A percentile compares a stretch with the other conserved stretches of the same genome.
Evolutionary conservation across 306 rosid genomes (phyloP).

Genomic region (Mucuna pruriens): DNA sequence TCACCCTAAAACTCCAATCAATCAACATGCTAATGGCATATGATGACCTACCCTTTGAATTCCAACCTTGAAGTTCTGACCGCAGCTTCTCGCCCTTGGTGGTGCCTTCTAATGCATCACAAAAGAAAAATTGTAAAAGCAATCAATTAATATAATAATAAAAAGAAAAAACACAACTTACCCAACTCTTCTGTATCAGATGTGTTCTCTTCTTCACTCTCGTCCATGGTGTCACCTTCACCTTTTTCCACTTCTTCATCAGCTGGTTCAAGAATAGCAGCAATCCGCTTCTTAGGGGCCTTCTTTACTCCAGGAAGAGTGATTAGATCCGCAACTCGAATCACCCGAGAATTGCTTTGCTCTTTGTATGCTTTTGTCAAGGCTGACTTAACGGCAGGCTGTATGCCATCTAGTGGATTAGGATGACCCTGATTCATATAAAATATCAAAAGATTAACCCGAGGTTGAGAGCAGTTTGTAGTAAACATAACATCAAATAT

Average conservation of each 20-base stretch:
- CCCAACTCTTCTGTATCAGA: conserved; percentile 74
- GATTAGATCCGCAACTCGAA: conserved; percentile 73
- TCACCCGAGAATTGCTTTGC: conserved; percentile 69
- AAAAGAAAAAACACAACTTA: conserved; percentile 33
- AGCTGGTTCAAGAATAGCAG: conserved; percentile 85
- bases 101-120: conserved; percentile 51
- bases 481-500: conserved; percentile 9
- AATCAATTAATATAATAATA: background rate
- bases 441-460: conserved; percentile 4
- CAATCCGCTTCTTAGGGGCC: conserved; percentile 83
- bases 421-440: conserved; percentile 69
- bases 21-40: conserved; percentile 27
- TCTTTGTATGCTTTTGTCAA: conserved; percentile 92
- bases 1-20: background rate
- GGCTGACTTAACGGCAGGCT: conserved; percentile 80
- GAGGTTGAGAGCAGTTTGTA: conserved; percentile 1
- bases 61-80: conserved; percentile 78
- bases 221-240: conserved; percentile 54
- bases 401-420: conserved; percentile 80
- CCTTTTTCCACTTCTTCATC: conserved; percentile 63
- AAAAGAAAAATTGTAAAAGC: conserved; percentile 28
- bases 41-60: conserved; percentile 67
- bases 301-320: conserved; percentile 78
- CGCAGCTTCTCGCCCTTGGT: conserved; percentile 77
- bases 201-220: conserved; percentile 73